Evolutionary conservation across 768 basidiomycete species (phyloP), one percentile per base, ranked within the genome.

Genomic region (Amanita exitialis): DNA sequence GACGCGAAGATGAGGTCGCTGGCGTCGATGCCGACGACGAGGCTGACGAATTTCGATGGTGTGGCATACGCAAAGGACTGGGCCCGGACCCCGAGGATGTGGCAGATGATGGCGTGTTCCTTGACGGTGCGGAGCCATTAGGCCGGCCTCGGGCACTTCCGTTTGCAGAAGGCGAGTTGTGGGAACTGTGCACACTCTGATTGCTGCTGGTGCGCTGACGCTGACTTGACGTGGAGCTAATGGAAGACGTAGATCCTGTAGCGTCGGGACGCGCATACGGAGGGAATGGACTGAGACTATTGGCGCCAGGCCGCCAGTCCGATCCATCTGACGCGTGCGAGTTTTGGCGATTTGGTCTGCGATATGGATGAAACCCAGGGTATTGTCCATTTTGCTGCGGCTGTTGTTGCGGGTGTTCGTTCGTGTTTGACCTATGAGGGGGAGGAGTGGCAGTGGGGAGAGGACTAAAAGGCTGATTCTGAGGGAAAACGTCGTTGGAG

Each of bases 211-310:
- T 88, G 39, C 85, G 74, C 58, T 78, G 82, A 16, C 86, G 79
- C 44, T 75, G 65, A 47, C 79, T 75, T 32, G 64, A 66, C 52
- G 75, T 62, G 48, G 90, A 90, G 62, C 83, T 86, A 56, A 91
- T 72, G 0, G 90, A 91, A 3, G 86, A 80, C 21, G 82, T 78
- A 0, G 89, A 90, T 41, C 78, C 80, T 6, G 90, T 85, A 6
- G 88, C 88, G 51, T 90, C 88, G 20, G 79, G 75, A 52, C 86
- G 82, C 23, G 78, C 82, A 63, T 90, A 91, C 0, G 90, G 88
- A 7, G 86, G 86, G 56, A 83, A 82, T 54, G 83, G 81, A 4
- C 71, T 61, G 8, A 68, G 69, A 36, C 32, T 32, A 32, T 63
- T 59, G 20, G 56, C 57, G 50, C 57, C 61, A 30, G 70, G 59